phyloP scores from a whole-genome alignment of 306 rosid species.

The Casuarina glauca region DNA sequence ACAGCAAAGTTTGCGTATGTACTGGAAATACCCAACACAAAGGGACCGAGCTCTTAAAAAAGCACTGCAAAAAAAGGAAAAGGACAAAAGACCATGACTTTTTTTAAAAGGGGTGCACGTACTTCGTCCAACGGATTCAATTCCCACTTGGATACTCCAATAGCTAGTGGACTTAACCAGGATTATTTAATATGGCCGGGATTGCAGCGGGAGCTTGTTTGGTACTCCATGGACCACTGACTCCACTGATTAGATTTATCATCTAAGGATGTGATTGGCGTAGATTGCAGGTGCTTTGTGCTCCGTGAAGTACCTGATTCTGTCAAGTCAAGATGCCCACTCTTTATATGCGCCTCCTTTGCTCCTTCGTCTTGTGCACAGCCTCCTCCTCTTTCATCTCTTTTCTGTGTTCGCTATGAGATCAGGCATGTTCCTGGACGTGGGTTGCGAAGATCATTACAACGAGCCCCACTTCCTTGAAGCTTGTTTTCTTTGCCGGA shows the following conservation, averaged over 20 bases:
- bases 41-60: slow-evolving; percentile 38
- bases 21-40: slow-evolving; percentile 33
- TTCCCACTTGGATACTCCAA: slow-evolving; percentile 31
- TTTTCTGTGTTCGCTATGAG: slow-evolving; percentile 25
- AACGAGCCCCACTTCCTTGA: slow-evolving; percentile 81
- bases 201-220: slow-evolving; percentile 12
- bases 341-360: slow-evolving; percentile 40
- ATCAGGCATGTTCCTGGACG: slow-evolving; percentile 52
- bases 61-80: slow-evolving; percentile 3
- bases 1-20: slow-evolving; percentile 16
- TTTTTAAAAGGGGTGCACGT: slow-evolving; percentile 39
- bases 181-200: slow-evolving; percentile 12
- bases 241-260: slow-evolving; percentile 7
- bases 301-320: slow-evolving; percentile 9
- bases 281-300: not conserved
- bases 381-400: slow-evolving; percentile 4
- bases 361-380: not conserved
- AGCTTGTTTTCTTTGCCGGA: slow-evolving; percentile 76
- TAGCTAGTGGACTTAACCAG: slow-evolving; percentile 22
- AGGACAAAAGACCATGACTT: not conserved
- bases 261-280: not conserved
- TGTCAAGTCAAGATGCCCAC: slow-evolving; percentile 16
- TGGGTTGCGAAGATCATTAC: slow-evolving; percentile 43
- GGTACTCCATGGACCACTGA: slow-evolving; percentile 1
- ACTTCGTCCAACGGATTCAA: slow-evolving; percentile 37